A percentile compares a stretch with the other conserved stretches of the same genome.
Conservation (phyloP, 83 land plant species). For the Thuja plicata region DNA sequence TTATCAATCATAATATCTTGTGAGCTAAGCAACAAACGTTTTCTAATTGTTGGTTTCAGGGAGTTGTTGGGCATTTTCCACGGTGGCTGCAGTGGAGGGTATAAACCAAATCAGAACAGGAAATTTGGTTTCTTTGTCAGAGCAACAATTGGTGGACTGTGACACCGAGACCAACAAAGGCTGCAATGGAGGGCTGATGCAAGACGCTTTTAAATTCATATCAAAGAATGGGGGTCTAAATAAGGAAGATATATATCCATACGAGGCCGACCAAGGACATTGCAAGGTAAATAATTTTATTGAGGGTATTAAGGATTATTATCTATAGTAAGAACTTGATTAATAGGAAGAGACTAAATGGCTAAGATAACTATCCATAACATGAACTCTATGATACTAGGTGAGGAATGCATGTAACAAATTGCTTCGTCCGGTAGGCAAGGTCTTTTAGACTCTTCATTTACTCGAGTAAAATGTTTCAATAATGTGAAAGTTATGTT, state of each 20-base stretch:
- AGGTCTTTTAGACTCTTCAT: too few relatives aligned
- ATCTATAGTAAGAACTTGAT: too few relatives aligned
- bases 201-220: slow-evolving; percentile 24
- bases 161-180: slow-evolving; percentile 17
- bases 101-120: slow-evolving; percentile 53
- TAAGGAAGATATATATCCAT: slow-evolving; percentile 26
- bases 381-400: too few relatives aligned
- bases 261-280: slow-evolving; percentile 16
- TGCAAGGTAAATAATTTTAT: background rate
- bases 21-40: background rate
- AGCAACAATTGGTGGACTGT: slow-evolving; percentile 52
- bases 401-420: too few relatives aligned
- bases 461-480: too few relatives aligned
- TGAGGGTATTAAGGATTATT: background rate
- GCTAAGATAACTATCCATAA: too few relatives aligned
- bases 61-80: slow-evolving; percentile 57
- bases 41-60: slow-evolving; percentile 10
- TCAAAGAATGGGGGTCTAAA: slow-evolving; percentile 20
- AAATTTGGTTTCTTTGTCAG: slow-evolving; percentile 41
- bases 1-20: background rate
- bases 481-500: too few relatives aligned
- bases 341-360: too few relatives aligned
- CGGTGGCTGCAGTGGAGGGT: slow-evolving; percentile 48
- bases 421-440: too few relatives aligned
- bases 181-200: slow-evolving; percentile 42